phyloP scores from a whole-genome alignment of 2,329 filamentous ascomycete species.

The Colletotrichum gigasporum region DNA sequence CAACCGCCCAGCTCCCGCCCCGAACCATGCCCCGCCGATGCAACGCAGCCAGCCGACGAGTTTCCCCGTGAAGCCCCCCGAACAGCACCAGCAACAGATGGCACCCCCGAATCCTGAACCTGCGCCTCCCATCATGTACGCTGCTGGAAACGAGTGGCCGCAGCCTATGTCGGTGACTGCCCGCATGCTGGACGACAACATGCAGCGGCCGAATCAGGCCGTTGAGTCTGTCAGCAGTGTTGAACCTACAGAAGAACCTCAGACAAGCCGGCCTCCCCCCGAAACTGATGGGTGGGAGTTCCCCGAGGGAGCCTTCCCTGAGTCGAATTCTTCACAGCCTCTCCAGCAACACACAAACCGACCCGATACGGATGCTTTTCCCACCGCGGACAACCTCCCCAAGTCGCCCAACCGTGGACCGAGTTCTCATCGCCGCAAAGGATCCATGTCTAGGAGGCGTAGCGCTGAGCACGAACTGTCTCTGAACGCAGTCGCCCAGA shows the following conservation, averaged over 20 bases:
- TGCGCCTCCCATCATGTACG: slow-evolving; percentile 50
- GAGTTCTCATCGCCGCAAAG: slow-evolving; percentile 80
- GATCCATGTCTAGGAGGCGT: slow-evolving; percentile 77
- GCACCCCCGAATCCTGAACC: slow-evolving; percentile 62
- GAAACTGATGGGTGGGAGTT: slow-evolving; percentile 92
- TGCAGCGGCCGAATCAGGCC: slow-evolving; percentile 46
- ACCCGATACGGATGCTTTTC: slow-evolving; percentile 89
- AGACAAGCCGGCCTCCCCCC: slow-evolving; percentile 48
- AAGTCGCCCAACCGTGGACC: slow-evolving; percentile 81
- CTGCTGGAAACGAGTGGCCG: slow-evolving; percentile 43
- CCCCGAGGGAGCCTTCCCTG: slow-evolving; percentile 76
- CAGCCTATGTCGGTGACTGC: slow-evolving; percentile 36
- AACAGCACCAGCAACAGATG: slow-evolving; percentile 59
- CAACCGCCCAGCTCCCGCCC: slow-evolving; percentile 62
- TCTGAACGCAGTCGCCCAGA: slow-evolving; percentile 59
- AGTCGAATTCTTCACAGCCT: slow-evolving; percentile 57
- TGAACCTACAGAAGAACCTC: slow-evolving; percentile 52
- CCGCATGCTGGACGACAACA: slow-evolving; percentile 44
- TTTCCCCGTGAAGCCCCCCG: slow-evolving; percentile 45
- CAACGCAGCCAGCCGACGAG: slow-evolving; percentile 50
- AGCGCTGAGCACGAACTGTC: slow-evolving; percentile 74
- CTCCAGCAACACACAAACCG: slow-evolving; percentile 64
- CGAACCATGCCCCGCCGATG: slow-evolving; percentile 68
- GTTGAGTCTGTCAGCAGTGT: slow-evolving; percentile 49
- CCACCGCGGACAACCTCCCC: slow-evolving; percentile 79